Conservation (phyloP, 1,139 yeast genomes). For the Pneumocystis murina region DNA sequence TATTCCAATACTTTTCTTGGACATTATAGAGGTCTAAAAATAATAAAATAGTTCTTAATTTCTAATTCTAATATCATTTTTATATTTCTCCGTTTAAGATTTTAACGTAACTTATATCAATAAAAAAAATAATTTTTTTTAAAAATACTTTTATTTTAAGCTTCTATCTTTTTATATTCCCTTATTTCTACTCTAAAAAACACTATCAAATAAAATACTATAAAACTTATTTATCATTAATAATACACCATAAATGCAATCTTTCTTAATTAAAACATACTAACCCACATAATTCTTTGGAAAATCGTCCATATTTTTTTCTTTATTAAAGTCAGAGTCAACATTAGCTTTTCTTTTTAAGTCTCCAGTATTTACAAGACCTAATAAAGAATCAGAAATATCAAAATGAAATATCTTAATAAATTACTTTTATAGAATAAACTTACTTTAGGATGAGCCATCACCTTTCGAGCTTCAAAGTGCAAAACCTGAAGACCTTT, state of each 20-base stretch:
- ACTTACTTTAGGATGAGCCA: constrained; percentile 51
- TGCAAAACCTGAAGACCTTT: constrained; percentile 61
- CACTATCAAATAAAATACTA: not conserved
- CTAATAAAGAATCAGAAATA: not conserved
- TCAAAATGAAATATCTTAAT: not conserved
- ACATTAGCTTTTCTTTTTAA: not conserved
- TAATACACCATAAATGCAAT: not conserved
- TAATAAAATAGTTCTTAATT: not conserved
- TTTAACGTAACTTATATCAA: not conserved
- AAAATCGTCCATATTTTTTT: not conserved
- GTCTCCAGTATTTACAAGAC: not conserved
- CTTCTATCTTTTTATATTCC: not conserved
- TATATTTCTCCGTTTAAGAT: not conserved
- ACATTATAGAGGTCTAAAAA: not conserved
- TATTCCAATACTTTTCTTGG: not conserved
- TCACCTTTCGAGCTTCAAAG: constrained; percentile 47
- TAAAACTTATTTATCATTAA: not conserved
- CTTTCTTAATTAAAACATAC: not conserved
- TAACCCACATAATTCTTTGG: not conserved
- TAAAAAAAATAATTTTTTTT: not conserved
- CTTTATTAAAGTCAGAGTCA: not conserved
- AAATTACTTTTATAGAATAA: constrained; percentile 35
- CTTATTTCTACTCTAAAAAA: not conserved
- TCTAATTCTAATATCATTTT: not conserved
- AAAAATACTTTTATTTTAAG: not conserved